Base-by-base conservation (phyloP, 2,329 filamentous ascomycete species). In the Cladosporium halotolerans region DNA sequence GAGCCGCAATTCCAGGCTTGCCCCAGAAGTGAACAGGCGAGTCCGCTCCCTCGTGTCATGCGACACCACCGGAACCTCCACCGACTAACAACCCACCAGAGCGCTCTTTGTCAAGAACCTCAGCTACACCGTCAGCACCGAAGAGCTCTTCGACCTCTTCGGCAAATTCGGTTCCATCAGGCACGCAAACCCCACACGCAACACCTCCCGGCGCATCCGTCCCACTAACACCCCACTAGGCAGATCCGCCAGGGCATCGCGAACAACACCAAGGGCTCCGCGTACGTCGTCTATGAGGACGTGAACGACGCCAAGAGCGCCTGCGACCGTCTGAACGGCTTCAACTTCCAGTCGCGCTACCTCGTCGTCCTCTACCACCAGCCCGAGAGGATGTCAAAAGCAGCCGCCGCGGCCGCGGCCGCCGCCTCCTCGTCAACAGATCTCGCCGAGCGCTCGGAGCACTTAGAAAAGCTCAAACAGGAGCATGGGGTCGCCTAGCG, bases 31-130 rank as follows among this genome's bases (percentile, higher is more conserved):
- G 79, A 97, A 97, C 81, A 87, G 90, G 90, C 95, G 78, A 70
- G 86, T 79, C 57, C 51, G 43, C 34, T 8, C 39, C 38, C 40
- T 43, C 39, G 31, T 11, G 16, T 40, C 13, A 28, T 47, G 46
- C 39, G 33, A 34, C 54, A 19, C 16, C 49, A 32, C 40, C 53
- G 11, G 8, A 46, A 28, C n/a, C 36, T 47, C 44, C 34, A 39
- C 36, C 51, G 31, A 52, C 41, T 47, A 48, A 46, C 48, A 48
- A 60, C 60, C 56, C 57, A 53, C 53, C 59, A 96, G 92, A 85
- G 92, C 93, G 86, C 88, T 99, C 79, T 97, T 97, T 83, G 92
- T 97, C 69, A 97, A 97, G 89, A 97, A 99, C 83, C 83, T 97
- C 79, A 95, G 91, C 86, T 97, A 96, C 83, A 96, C 95, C 87